These are phyloP conservation scores for Neospermospora avenae DNA, from an alignment of 2,329 filamentous ascomycete genomes.

Conservation along the genomic window DNA sequence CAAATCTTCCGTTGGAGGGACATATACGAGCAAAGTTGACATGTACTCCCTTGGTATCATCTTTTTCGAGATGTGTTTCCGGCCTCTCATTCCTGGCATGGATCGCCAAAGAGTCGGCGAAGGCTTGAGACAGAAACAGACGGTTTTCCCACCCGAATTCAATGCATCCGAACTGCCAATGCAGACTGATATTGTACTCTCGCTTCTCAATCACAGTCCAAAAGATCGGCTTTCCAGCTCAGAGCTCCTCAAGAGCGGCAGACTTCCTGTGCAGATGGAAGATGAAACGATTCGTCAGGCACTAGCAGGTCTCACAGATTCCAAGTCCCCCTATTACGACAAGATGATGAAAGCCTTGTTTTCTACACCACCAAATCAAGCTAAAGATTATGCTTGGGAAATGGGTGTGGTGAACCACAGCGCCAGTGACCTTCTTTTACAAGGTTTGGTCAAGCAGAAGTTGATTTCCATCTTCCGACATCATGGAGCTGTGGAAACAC, in stretches of 20 bases:
- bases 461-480: constrained; percentile 77
- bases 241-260: constrained; percentile 80
- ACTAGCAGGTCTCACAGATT: constrained; percentile 75
- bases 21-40: constrained; percentile 92
- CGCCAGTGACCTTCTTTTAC: constrained; percentile 62
- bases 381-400: constrained; percentile 80
- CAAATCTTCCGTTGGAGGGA: constrained; percentile 67
- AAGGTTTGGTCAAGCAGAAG: constrained; percentile 69
- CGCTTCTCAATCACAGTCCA: constrained; percentile 77
- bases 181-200: constrained; percentile 74
- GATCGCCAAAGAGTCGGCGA: constrained; percentile 63
- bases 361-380: constrained; percentile 64
- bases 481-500: constrained; percentile 83
- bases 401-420: constrained; percentile 56
- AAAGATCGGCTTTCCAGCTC: constrained; percentile 77
- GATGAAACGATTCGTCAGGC: constrained; percentile 86
- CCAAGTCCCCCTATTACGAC: constrained; percentile 81
- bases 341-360: constrained; percentile 89
- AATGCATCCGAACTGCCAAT: constrained; percentile 62
- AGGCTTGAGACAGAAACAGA: constrained; percentile 63
- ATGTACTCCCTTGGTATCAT: constrained; percentile 98
- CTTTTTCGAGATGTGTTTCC: constrained; percentile 95
- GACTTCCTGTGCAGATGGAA: constrained; percentile 87
- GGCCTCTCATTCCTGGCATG: constrained; percentile 56
- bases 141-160: constrained; percentile 71